A percentile compares a stretch with the other conserved stretches of the same genome.
phyloP scores from a whole-genome alignment of 495 filamentous ascomycete species.

The Cercophora samala region DNA sequence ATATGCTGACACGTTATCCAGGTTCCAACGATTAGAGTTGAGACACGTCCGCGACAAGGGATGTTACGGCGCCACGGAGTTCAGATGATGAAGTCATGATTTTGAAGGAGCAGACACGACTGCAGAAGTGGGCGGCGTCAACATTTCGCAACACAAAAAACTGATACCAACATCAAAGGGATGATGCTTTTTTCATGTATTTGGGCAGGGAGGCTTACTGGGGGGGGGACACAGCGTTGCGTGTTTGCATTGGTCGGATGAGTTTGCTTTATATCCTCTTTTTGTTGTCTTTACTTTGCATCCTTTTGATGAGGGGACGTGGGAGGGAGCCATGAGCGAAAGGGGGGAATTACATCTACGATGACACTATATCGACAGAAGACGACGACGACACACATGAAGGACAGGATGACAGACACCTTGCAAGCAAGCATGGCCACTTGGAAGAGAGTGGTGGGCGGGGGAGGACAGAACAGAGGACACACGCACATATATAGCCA shows the following conservation, averaged over 20 bases:
- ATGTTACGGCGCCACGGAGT: conserved; percentile 86
- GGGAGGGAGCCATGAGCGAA: background rate
- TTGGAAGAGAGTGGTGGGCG: too few relatives aligned
- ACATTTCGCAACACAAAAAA: background rate
- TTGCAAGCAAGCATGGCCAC: background rate
- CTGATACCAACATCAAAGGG: background rate
- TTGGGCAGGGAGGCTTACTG: background rate
- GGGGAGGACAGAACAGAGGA: background rate
- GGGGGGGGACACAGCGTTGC: background rate
- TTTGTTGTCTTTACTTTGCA: background rate
- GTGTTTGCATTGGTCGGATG: background rate
- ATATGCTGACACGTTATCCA: conserved; percentile 30
- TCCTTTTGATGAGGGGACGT: background rate
- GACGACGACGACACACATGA: background rate
- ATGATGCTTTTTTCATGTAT: background rate
- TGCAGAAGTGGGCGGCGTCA: background rate
- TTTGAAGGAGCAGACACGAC: background rate
- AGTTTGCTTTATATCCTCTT: background rate
- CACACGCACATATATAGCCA: background rate
- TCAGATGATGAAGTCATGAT: conserved; percentile 59
- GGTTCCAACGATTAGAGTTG: conserved; percentile 90
- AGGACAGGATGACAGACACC: background rate
- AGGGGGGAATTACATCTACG: background rate
- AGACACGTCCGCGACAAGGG: conserved; percentile 81
- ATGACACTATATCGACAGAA: background rate